Evolutionary conservation across 352 stramenopile genomes (phyloP).

Genomic region (Globisporangium uncinulatum): DNA sequence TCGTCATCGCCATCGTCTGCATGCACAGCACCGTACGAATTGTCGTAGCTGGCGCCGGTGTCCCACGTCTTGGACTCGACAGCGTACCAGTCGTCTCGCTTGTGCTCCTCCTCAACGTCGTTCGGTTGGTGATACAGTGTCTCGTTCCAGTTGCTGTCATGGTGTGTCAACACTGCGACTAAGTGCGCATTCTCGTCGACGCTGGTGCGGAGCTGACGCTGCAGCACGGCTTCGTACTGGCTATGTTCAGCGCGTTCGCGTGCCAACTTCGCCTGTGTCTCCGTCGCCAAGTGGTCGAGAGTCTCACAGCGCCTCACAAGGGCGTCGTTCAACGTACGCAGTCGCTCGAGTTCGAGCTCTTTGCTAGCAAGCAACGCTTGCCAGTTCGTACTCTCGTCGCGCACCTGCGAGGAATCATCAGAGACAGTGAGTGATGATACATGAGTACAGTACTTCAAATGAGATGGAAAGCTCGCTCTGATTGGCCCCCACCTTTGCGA

Average conservation of each 20-base stretch:
- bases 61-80: neutral
- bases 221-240: conserved; percentile 40
- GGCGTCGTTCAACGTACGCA: conserved; percentile 29
- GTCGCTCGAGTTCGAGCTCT: conserved; percentile 29
- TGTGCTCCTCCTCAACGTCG: conserved; percentile 14
- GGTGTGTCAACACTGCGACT: conserved; percentile 27
- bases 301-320: conserved; percentile 38
- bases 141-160: conserved; percentile 25
- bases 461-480: neutral
- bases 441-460: too few relatives aligned
- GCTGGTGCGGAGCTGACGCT: conserved; percentile 35
- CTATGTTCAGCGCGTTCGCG: conserved; percentile 41
- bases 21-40: neutral
- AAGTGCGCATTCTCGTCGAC: conserved; percentile 46
- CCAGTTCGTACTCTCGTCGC: conserved; percentile 4
- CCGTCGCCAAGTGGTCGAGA: conserved; percentile 54
- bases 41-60: conserved; percentile 4
- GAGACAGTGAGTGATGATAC: neutral
- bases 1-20: conserved; percentile 7
- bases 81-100: conserved; percentile 12
- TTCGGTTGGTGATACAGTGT: conserved; percentile 2
- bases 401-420: conserved; percentile 19
- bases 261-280: conserved; percentile 47
- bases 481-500: conserved; percentile 11
- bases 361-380: conserved; percentile 25